These are phyloP conservation scores for Solanum medicagineum DNA, from an alignment of 257 asterid species.

Conservation along the genomic window DNA sequence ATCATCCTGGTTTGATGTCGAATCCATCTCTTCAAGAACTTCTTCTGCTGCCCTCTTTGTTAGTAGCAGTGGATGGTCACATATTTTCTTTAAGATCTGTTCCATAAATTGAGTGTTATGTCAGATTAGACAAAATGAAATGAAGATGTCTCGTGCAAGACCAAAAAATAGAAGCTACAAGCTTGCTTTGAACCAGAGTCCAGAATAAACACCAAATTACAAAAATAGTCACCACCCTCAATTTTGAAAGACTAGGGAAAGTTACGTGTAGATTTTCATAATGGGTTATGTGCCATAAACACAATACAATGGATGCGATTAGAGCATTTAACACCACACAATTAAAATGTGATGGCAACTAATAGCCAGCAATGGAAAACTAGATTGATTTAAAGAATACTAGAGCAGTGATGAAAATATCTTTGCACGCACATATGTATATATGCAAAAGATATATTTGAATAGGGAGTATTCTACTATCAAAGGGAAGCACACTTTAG, in stretches of 20 bases:
- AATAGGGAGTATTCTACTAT: not conserved
- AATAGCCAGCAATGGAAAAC: not conserved
- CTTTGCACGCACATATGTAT: not conserved
- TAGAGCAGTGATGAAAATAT: not conserved
- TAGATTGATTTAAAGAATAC: not conserved
- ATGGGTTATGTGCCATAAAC: not conserved
- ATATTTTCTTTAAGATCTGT: conserved; percentile 87
- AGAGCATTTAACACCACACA: not conserved
- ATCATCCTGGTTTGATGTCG: conserved; percentile 50
- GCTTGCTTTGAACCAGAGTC: not conserved
- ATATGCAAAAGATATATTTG: not conserved
- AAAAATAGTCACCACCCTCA: not conserved
- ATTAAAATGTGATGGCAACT: not conserved
- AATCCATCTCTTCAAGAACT: conserved; percentile 92
- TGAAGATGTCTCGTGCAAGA: not conserved
- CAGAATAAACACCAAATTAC: not conserved
- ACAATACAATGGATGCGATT: not conserved
- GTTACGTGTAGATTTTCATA: not conserved
- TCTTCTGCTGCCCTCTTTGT: conserved; percentile 98
- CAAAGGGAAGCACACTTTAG: not conserved
- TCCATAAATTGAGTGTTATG: not conserved
- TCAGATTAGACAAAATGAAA: not conserved
- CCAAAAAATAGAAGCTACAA: not conserved
- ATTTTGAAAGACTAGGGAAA: not conserved
- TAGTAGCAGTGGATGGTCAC: conserved; percentile 87